Conservation (phyloP, 805 yeast genomes). For the Saccharomycodes ludwigii region DNA sequence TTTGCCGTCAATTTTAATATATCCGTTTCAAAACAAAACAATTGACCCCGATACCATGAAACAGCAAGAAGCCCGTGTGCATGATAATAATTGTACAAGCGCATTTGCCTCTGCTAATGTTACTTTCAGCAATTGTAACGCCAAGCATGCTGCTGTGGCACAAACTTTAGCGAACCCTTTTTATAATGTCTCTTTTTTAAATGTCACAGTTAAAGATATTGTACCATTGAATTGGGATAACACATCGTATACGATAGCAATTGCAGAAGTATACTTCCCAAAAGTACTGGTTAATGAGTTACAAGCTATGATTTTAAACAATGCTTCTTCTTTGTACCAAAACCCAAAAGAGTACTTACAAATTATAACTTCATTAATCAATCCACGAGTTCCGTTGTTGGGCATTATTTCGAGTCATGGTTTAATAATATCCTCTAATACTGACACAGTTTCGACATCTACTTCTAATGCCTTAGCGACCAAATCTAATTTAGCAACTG, state of each 20-base stretch:
- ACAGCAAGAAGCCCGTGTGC: too few species aligned
- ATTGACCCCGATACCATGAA: too few species aligned
- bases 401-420: too few species aligned
- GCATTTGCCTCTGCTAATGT: too few species aligned
- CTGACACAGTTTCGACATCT: too few species aligned
- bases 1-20: constrained; percentile 56
- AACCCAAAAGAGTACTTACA: constrained; percentile 43
- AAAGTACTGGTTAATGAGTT: constrained; percentile 33
- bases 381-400: constrained; percentile 24
- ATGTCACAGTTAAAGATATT: constrained; percentile 50
- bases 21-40: constrained; percentile 38
- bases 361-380: constrained; percentile 57
- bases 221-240: constrained; percentile 56
- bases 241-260: constrained; percentile 61
- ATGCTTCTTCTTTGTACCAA: constrained; percentile 44
- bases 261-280: constrained; percentile 82
- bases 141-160: neutral
- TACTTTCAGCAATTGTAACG: too few species aligned
- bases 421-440: too few species aligned
- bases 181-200: constrained; percentile 19
- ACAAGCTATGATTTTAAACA: constrained; percentile 35
- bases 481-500: too few species aligned
- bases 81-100: too few species aligned
- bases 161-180: neutral
- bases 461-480: too few species aligned